Base-by-base conservation (phyloP, 257 asterid species). In the Cordia subcordata region DNA sequence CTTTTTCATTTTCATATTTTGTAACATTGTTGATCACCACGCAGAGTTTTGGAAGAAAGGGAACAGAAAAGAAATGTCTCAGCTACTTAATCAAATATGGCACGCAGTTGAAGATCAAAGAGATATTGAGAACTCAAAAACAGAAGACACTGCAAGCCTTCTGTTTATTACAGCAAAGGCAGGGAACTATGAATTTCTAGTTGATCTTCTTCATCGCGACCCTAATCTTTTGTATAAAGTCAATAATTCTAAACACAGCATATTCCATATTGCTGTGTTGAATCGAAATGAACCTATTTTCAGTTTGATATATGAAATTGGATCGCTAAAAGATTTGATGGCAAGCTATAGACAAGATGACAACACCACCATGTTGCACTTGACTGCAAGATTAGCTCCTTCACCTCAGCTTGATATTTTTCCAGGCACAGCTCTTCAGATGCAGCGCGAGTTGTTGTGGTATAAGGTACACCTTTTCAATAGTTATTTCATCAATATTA, bases 361-460 rank as follows among this genome's bases (percentile, higher is more conserved):
- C 0, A 73, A 65, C 3, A 72, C 72, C 22, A 77, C 69, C 54
- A 77, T 77, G 11, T 13, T 77, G 58, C 82, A 77, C 12, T 65
- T 77, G n/a, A 79, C 78, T 0, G 79, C 51, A 18, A 65, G 15
- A 14, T 44, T 68, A 44, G 66, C 71, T 0, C 82, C 82, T 44
- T 65, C 3, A 13, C 42, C 57, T 35, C 71, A 77, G 53, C 73
- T 72, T 2, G 60, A 49, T 49, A 0, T 13, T 38, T 38, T 77
- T 16, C 82, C 82, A 0, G 79, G 79, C 5, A 66, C 76, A 4
- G 74, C 82, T 11, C 71, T 72, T 33, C 82, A 77, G 58, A 68
- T 77, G 79, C 82, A 77, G 13, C 57, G 74, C 15, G 81, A 77
- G 61, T 75, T 77, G 1, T 0, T 65, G 11, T 76, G 81, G 78